phyloP scores from a whole-genome alignment of 768 basidiomycete species.

The Pleurotus cornucopiae region DNA sequence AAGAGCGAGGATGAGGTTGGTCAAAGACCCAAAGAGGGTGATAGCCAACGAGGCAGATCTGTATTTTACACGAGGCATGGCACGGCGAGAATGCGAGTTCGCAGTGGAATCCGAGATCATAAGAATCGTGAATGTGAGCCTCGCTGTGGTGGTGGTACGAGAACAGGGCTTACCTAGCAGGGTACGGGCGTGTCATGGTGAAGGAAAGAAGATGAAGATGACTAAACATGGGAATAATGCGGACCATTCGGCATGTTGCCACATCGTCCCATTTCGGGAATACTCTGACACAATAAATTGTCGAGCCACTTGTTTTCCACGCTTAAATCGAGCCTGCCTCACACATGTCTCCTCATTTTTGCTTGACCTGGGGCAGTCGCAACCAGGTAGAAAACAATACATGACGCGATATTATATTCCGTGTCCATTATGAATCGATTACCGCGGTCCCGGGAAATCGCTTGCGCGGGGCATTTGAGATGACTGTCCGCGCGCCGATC shows the following conservation, averaged over 20 bases:
- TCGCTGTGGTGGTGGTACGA: not conserved
- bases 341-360: too few species aligned
- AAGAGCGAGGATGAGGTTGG: constrained; percentile 29
- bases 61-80: constrained; percentile 10
- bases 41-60: constrained; percentile 36
- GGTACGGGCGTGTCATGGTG: constrained; percentile 14
- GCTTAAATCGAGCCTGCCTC: too few species aligned
- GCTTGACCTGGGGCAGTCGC: too few species aligned
- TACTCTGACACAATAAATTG: too few species aligned
- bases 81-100: not conserved
- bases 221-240: constrained; percentile 3
- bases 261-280: not conserved
- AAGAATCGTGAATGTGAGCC: not conserved
- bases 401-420: too few species aligned
- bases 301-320: too few species aligned
- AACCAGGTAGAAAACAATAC: too few species aligned
- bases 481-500: too few species aligned
- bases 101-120: not conserved
- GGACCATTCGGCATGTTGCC: constrained; percentile 7
- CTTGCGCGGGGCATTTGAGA: too few species aligned
- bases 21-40: constrained; percentile 30
- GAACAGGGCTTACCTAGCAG: constrained; percentile 7
- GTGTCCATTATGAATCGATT: too few species aligned
- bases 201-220: constrained; percentile 8
- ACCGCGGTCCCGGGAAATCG: too few species aligned